Base-by-base conservation (phyloP, 2,329 filamentous ascomycete genomes). In the Magnaporthiopsis poae region DNA sequence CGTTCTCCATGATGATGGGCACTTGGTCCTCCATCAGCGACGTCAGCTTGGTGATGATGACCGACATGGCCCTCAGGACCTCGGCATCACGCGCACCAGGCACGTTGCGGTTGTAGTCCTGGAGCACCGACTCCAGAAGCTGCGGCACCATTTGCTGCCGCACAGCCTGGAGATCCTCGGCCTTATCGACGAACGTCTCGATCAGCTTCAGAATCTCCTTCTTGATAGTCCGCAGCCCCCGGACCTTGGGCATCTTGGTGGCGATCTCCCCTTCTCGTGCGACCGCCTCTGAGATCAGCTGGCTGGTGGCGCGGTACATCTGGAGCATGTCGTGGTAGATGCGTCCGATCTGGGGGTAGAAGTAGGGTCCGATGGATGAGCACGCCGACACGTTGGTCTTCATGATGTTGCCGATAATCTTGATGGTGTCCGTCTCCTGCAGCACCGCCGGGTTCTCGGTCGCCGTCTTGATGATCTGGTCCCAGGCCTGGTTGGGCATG, bases 311-410 rank as follows among this genome's bases (percentile, higher is more conserved):
- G 65, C 92, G 90, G 78, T 98, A 99, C 96, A 99, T 99, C 73
- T 95, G 94, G 67, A 99, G 82, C 94, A 99, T 98, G 75, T 99
- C 95, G 71, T 96, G 88, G 77, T 98, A 99, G 72, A 99, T 98
- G 67, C 92, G 90, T 60, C 94, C 95, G 72, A 99, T 96, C 76
- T 99, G 95, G 15, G 95, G 94, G 74, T 96, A 97, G 78, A 99
- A 99, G 79, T 98, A 99, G 65, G 91, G 88, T 46, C 96, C 95
- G 67, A 99, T 95, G 0, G 95, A 98, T 52, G 91, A 91, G 77
- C 95, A 99, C 52, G 95, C 95, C n/a, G 96, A 94, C 5, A 99
- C 95, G 73, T 99, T 99, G 0, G 95, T 99, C 85, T 99, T 99
- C 95, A 99, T 99, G 75, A 99, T 97, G 79, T 99, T 99, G 71